These are phyloP conservation scores for Clarireedia monteithiana DNA, from an alignment of 2,329 filamentous ascomycete species.

Conservation along the genomic window DNA sequence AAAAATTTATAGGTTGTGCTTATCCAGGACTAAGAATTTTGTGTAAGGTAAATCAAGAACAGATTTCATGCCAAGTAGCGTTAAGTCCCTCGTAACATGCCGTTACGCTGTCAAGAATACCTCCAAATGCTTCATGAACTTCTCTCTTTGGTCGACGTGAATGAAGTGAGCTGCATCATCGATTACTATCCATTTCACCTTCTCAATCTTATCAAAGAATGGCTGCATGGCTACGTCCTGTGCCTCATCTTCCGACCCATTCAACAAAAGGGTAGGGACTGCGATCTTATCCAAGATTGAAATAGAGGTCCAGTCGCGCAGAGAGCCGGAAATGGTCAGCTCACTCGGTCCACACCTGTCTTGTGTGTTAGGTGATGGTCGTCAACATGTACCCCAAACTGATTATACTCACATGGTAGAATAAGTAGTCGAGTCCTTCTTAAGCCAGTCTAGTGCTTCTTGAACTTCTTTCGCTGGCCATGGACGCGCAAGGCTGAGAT, in stretches of 20 bases:
- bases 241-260: conserved; percentile 31
- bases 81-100: not conserved
- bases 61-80: too few species aligned
- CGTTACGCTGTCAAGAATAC: not conserved
- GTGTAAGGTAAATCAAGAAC: too few species aligned
- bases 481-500: conserved; percentile 28
- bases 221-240: conserved; percentile 30
- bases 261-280: conserved; percentile 30
- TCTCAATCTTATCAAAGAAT: conserved; percentile 31
- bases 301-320: conserved; percentile 26
- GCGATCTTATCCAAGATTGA: conserved; percentile 25
- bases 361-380: not conserved
- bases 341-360: conserved; percentile 25
- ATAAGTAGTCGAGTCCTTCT: conserved; percentile 26
- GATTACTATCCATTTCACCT: conserved; percentile 32
- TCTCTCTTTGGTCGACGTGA: conserved; percentile 9
- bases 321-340: conserved; percentile 21
- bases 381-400: not conserved
- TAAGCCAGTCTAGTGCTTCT: conserved; percentile 26
- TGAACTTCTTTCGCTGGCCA: conserved; percentile 27
- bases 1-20: too few species aligned
- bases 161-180: conserved; percentile 28
- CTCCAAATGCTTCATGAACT: conserved; percentile 6
- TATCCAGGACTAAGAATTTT: too few species aligned
- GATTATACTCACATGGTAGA: conserved; percentile 5